phyloP scores from a whole-genome alignment of 805 yeast genomes.

The Metschnikowia matae region DNA sequence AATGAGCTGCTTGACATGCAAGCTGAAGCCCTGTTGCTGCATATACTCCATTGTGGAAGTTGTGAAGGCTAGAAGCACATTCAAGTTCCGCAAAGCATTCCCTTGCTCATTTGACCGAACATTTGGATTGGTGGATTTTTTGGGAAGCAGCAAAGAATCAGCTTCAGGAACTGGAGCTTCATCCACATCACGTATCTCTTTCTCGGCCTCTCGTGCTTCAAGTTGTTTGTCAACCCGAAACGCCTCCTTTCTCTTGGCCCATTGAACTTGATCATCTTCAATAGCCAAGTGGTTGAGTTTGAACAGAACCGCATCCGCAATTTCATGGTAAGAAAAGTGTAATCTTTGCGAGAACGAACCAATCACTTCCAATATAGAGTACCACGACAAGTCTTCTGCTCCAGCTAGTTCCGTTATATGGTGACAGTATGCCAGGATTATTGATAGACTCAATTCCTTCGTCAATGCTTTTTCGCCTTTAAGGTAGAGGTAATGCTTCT shows the following conservation, averaged over 20 bases:
- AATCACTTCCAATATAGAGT: slow-evolving; percentile 30
- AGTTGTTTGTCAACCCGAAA: not conserved
- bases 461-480: slow-evolving; percentile 28
- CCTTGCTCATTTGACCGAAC: slow-evolving; percentile 26
- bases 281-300: slow-evolving; percentile 25
- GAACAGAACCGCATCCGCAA: slow-evolving; percentile 27
- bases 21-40: not conserved
- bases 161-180: not conserved
- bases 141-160: slow-evolving; percentile 10
- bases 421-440: slow-evolving; percentile 36
- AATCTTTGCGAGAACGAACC: slow-evolving; percentile 19
- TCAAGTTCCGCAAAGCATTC: slow-evolving; percentile 29
- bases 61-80: slow-evolving; percentile 22
- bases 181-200: slow-evolving; percentile 1
- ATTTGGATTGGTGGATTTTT: slow-evolving; percentile 24
- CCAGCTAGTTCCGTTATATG: slow-evolving; percentile 4
- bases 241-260: slow-evolving; percentile 10
- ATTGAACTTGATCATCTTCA: slow-evolving; percentile 23
- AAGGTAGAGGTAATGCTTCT: slow-evolving; percentile 32
- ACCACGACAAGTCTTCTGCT: slow-evolving; percentile 23
- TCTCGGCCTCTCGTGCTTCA: not conserved
- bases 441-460: slow-evolving; percentile 29
- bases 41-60: slow-evolving; percentile 23
- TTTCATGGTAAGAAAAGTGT: slow-evolving; percentile 22
- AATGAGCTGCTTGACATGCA: slow-evolving; percentile 21